Evolutionary conservation across 768 basidiomycete species (phyloP), one percentile per base, ranked within the genome.

Genomic region (Holtermannia corniformis): DNA sequence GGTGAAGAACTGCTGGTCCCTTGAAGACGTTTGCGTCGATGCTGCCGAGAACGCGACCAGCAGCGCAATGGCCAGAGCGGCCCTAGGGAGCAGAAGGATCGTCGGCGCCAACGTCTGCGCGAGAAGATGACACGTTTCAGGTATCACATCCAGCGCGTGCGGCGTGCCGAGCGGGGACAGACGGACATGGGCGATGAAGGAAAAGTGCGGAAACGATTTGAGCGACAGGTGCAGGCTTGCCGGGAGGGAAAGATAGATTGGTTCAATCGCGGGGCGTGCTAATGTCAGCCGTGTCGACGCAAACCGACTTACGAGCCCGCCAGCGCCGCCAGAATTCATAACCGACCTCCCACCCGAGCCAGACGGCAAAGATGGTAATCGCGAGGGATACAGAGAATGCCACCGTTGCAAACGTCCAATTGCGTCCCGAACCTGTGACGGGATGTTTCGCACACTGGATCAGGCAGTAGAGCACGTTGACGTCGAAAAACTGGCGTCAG

Each of bases 301-400:
- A 24, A 22, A 65, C 55, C 1, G 12, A 67, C 71, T 57, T 47
- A 73, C 73, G 65, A 28, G 59, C 54, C 22, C 73, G 61, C 74
- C 74, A 75, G 41, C 72, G 56, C 43, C 62, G 48, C 24, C 52
- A 67, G 47, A 63, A 67, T 23, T 49, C 59, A 47, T 52, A 57
- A 19, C 64, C 59, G 14, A 68, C 48, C 52, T 57, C 64, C 73
- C 90, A 91, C 28, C 87, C 71, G 58, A 90, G 63, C 67, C 83
- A 81, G 20, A 91, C 81, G 22, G 80, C 77, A 51, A 84, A 67
- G 24, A 87, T 77, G 80, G 86, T 89, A 44, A 80, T 78, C 44
- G 79, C 69, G 83, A 86, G 90, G 67, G 83, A 87, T 5, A 84
- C 82, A 41, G 86, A 77, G 74, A 92, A 92, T 13, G 87, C 87